Conservation (phyloP, 2,329 filamentous ascomycete species). For the Neonectria sp. region DNA sequence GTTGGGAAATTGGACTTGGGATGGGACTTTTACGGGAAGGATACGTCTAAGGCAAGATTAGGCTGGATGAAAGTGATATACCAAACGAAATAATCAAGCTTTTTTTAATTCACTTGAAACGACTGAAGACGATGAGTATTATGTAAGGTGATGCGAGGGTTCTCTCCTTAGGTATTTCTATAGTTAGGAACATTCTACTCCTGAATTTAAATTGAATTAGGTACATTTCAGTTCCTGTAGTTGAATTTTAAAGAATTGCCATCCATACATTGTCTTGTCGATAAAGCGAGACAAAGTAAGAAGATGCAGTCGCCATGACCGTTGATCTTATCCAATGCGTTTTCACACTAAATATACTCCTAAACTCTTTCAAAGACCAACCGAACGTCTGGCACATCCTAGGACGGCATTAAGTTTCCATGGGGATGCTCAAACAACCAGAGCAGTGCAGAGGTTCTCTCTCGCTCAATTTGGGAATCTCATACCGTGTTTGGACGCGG, state of each 20-base stretch:
- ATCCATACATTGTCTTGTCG: neutral
- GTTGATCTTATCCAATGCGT: too few species aligned
- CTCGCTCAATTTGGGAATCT: too few species aligned
- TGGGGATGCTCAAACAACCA: too few species aligned
- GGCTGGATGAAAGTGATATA: neutral
- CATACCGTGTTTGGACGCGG: too few species aligned
- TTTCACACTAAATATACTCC: too few species aligned
- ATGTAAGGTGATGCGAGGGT: too few species aligned
- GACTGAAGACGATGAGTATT: neutral
- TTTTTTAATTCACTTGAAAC: neutral
- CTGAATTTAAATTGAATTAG: neutral
- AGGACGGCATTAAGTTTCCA: too few species aligned
- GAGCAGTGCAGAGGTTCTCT: too few species aligned
- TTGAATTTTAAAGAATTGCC: neutral
- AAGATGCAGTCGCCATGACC: neutral
- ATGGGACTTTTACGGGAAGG: neutral
- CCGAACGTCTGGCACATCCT: too few species aligned
- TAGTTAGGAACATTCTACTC: neutral
- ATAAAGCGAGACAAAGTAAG: neutral
- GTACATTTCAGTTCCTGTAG: neutral
- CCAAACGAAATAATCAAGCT: neutral
- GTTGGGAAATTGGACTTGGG: neutral
- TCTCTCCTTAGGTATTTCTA: neutral
- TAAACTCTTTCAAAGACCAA: too few species aligned
- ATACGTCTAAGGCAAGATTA: neutral